Conservation (phyloP, 805 yeast genomes). For the Blastobotrys terrestris region DNA sequence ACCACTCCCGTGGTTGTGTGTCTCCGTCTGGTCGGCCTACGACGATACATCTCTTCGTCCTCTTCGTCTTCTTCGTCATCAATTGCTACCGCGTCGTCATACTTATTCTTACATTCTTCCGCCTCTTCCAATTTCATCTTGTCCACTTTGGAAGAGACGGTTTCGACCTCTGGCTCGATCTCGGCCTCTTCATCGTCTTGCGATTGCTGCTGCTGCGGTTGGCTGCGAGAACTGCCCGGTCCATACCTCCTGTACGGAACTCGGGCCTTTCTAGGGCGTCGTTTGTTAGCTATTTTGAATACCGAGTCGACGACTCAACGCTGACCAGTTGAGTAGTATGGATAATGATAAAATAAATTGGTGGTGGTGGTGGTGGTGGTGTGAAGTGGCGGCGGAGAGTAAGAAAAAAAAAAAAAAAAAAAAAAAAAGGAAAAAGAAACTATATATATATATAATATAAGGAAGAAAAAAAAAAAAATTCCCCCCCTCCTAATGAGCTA, state of each 20-base stretch:
- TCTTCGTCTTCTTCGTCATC: constrained; percentile 6
- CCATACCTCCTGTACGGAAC: constrained; percentile 77
- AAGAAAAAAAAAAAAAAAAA: too few relatives aligned
- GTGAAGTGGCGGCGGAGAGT: too few relatives aligned
- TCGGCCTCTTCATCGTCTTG: constrained; percentile 1
- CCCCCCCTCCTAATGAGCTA: too few relatives aligned
- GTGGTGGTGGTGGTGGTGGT: background rate
- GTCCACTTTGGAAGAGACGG: background rate
- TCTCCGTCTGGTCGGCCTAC: constrained; percentile 35
- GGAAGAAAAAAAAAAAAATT: constrained; percentile 8
- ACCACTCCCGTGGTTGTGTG: background rate
- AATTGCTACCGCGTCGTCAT: background rate
- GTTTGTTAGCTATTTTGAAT: constrained; percentile 67
- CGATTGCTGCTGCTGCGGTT: constrained; percentile 3
- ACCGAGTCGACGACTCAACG: too few relatives aligned
- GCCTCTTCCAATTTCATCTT: background rate
- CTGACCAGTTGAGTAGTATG: background rate
- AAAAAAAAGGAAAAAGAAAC: too few relatives aligned
- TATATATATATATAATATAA: background rate
- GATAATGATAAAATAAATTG: background rate
- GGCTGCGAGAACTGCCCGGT: constrained; percentile 26
- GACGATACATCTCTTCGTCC: constrained; percentile 24
- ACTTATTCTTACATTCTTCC: background rate
- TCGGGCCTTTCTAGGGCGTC: constrained; percentile 75
- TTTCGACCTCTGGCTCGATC: background rate